Conservation (phyloP, 192 early-diverging fungal genomes). For the Ambispora gerdemannii region DNA sequence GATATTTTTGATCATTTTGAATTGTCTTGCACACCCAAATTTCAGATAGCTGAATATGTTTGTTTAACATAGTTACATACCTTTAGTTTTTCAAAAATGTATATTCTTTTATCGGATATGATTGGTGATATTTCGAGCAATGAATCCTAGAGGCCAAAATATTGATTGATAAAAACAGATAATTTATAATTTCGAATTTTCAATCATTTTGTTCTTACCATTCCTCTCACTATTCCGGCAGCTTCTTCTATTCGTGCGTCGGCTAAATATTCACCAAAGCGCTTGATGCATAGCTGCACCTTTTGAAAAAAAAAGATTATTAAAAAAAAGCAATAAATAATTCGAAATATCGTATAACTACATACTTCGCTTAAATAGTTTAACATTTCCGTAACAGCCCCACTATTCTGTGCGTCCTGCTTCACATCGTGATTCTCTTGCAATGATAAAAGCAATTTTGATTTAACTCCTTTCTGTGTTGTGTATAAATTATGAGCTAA, state of each 20-base stretch:
- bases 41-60: too few species aligned
- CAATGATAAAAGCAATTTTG: constrained; percentile 12
- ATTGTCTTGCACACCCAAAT: too few species aligned
- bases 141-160: constrained; percentile 8
- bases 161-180: not conserved
- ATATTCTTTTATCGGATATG: constrained; percentile 10
- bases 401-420: constrained; percentile 18
- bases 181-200: not conserved
- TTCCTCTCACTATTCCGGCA: constrained; percentile 13
- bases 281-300: constrained; percentile 7
- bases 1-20: not conserved
- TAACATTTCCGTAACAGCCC: constrained; percentile 7
- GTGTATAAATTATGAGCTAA: not conserved
- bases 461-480: constrained; percentile 16
- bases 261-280: constrained; percentile 15
- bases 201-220: not conserved
- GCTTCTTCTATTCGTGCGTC: constrained; percentile 28
- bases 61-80: not conserved
- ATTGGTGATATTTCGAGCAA: constrained; percentile 21
- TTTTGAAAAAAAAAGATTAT: not conserved
- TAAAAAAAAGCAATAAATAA: not conserved
- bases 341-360: not conserved
- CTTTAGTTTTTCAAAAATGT: constrained; percentile 30
- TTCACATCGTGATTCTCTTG: constrained; percentile 7
- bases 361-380: constrained; percentile 20